A percentile compares a stretch with the other conserved stretches of the same genome.
These are phyloP conservation scores for Starmerella vaccinii DNA, from an alignment of 805 yeast species.

Conservation along the genomic window DNA sequence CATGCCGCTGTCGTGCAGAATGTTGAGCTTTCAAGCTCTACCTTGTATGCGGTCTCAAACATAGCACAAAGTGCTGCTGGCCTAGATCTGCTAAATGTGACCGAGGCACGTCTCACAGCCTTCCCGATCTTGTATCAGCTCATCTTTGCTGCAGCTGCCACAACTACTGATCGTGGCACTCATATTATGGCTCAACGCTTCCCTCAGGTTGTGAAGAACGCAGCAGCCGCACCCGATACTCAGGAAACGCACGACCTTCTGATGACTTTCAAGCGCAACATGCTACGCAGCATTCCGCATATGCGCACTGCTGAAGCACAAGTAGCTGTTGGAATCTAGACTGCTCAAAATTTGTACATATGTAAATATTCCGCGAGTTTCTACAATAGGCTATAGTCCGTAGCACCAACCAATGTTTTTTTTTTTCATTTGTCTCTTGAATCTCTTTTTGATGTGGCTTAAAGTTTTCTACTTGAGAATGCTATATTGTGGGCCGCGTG, in stretches of 20 bases:
- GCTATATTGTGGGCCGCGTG: too few relatives aligned
- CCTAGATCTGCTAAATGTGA: slow-evolving; percentile 13
- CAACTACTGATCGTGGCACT: slow-evolving; percentile 17
- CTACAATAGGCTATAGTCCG: too few relatives aligned
- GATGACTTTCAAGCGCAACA: slow-evolving; percentile 10
- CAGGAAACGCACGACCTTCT: slow-evolving; percentile 12
- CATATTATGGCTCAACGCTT: slow-evolving; percentile 12
- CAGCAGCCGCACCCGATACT: slow-evolving; percentile 9
- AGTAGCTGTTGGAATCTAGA: background rate
- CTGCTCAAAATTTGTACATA: background rate
- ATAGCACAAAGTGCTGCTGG: slow-evolving; percentile 13
- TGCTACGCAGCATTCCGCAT: slow-evolving; percentile 10
- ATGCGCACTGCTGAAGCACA: slow-evolving; percentile 2
- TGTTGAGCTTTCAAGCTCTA: slow-evolving; percentile 10
- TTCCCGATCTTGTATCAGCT: slow-evolving; percentile 16
- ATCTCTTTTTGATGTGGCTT: too few relatives aligned
- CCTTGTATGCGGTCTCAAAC: slow-evolving; percentile 20
- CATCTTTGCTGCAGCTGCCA: slow-evolving; percentile 20
- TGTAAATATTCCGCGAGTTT: background rate
- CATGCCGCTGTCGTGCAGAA: slow-evolving; percentile 11
- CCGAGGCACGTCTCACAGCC: slow-evolving; percentile 3
- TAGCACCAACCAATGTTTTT: too few relatives aligned
- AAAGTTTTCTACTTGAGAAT: too few relatives aligned
- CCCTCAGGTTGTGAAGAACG: slow-evolving; percentile 13
- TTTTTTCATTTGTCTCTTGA: background rate